Evolutionary conservation across 352 stramenopile genomes (phyloP).

Genomic region (Pythium vanterpoolii): DNA sequence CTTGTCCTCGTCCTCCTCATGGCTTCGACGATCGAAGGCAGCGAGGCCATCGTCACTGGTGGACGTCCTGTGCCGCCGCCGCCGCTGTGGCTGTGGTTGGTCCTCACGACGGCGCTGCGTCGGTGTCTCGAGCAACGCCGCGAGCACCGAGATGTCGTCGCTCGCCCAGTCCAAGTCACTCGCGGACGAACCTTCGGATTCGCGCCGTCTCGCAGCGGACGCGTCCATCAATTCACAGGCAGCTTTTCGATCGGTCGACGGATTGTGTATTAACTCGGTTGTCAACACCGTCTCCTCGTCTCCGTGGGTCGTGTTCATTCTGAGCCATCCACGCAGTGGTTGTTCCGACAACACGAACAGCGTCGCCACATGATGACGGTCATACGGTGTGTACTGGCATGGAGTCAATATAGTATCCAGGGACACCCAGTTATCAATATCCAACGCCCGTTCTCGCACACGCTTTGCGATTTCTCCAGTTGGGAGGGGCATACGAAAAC

Average conservation of each 20-base stretch:
- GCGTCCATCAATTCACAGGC: not conserved
- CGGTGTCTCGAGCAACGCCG: constrained; percentile 2
- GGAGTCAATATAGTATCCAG: no score
- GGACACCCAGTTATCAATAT: no score
- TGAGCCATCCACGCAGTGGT: no score
- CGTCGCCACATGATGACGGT: no score
- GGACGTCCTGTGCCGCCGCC: not conserved
- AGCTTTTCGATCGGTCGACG: not conserved
- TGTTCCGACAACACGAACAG: no score
- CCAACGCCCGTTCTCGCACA: no score
- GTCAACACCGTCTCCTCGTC: no score
- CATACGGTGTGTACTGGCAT: no score
- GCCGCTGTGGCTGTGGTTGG: not conserved
- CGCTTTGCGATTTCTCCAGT: no score
- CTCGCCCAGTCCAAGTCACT: constrained; percentile 1
- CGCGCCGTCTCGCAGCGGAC: not conserved
- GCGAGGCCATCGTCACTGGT: not conserved
- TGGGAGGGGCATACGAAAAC: not conserved
- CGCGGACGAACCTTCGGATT: not conserved
- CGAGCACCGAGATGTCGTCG: constrained; percentile 11
- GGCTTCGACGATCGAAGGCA: no score
- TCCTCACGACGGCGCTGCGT: not conserved
- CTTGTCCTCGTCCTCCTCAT: not conserved
- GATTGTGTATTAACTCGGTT: no score
- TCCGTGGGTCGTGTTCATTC: no score